phyloP scores from a whole-genome alignment of 2,329 filamentous ascomycete species.

The Xylariaceae sp. region DNA sequence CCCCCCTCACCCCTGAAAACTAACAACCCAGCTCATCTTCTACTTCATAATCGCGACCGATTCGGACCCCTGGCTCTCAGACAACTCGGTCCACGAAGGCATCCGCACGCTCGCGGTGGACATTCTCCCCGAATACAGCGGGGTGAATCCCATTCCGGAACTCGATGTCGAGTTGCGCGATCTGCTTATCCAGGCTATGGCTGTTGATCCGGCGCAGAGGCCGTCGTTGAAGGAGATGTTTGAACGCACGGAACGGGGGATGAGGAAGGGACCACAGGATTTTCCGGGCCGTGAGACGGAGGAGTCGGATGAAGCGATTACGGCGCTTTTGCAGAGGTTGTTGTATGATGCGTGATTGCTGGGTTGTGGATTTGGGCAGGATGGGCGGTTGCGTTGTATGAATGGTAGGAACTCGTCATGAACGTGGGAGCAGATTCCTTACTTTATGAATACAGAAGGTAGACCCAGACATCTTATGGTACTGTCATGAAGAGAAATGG shows the following conservation, averaged over 20 bases:
- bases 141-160: background rate
- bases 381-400: background rate
- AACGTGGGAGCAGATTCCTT: too few species aligned
- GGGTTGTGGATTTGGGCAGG: background rate
- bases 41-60: background rate
- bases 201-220: background rate
- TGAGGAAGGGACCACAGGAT: background rate
- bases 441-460: too few species aligned
- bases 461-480: too few species aligned
- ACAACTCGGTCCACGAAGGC: background rate
- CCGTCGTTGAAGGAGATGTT: background rate
- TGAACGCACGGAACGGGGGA: background rate
- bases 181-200: background rate
- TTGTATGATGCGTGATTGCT: background rate
- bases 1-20: too few species aligned
- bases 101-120: background rate
- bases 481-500: too few species aligned
- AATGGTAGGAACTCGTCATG: too few species aligned
- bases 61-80: too few species aligned
- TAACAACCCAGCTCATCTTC: background rate
- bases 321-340: background rate
- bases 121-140: background rate
- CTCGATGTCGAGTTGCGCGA: constrained; percentile 6
- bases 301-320: background rate
- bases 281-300: background rate